Base-by-base conservation (phyloP, 2,329 filamentous ascomycete species). In the Fusarium piperis region DNA sequence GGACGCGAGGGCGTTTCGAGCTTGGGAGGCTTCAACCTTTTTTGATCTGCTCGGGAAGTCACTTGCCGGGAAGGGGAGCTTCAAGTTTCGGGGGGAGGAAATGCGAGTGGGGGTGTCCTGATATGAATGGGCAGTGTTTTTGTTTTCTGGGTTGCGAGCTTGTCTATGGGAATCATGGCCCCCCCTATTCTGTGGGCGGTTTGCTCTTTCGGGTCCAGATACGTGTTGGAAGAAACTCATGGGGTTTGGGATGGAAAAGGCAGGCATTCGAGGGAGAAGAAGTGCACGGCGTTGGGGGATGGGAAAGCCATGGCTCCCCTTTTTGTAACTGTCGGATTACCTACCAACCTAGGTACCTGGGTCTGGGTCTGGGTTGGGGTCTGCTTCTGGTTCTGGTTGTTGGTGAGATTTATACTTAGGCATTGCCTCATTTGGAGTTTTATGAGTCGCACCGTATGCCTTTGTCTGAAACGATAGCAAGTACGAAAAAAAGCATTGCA, bases 251-350 rank as follows among this genome's bases (percentile, higher is more conserved):
- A 68, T 58, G 64, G 68, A 60, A 73, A 72, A 71, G 60, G 58
- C 53, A 68, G 59, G 57, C 56, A 69, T 63, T 53, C 39, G 59
- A 58, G 44, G 55, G 62, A 65, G 74, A 71, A 58, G 59, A 46
- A 68, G 65, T 65, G 67, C 56, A 66, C 69, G 75, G 75, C 75
- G 75, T 77, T 77, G 66, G 71, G 59, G 64, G 69, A 65, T 20
- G 57, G 74, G 64, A 65, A 68, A 64, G 64, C 64, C 68, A 48
- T 56, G 65, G 62, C 52, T 53, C 52, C 65, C 67, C 63, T 70
- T 67, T 51, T 71, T 60, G 62, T 59, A 53, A 35, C 52, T 20
- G 41, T n/a, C 18, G 55, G 16, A 18, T 67, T 59, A 18, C 44
- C 44, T 51, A 18, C 32, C 32, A 13, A 35, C 44, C 44, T 51